These are phyloP conservation scores for Echinosophora koreensis DNA, from an alignment of 306 rosid species.

Conservation along the genomic window DNA sequence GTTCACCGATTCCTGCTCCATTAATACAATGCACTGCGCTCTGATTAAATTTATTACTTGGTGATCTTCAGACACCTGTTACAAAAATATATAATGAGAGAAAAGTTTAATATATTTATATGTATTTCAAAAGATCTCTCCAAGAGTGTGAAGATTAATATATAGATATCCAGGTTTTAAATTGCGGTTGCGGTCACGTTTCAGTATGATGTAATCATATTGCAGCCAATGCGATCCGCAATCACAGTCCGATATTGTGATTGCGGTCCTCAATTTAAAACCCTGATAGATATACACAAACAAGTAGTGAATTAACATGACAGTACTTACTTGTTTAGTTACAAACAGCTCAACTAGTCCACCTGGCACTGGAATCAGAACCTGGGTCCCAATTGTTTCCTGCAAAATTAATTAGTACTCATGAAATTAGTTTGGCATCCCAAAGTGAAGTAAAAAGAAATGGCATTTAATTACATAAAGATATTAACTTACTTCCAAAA, in stretches of 20 bases:
- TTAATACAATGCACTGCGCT: conserved; percentile 58
- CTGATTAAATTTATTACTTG: conserved; percentile 71
- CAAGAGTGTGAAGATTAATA: background rate
- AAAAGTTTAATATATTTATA: background rate
- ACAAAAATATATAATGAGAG: background rate
- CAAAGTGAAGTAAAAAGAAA: background rate
- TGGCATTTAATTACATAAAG: background rate
- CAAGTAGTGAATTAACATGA: background rate
- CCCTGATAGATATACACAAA: too few relatives aligned
- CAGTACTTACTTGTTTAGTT: conserved; percentile 62
- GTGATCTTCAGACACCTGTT: conserved; percentile 79
- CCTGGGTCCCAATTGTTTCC: conserved; percentile 83
- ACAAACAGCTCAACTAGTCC: conserved; percentile 84
- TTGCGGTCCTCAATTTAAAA: too few relatives aligned
- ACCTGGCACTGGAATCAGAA: conserved; percentile 78
- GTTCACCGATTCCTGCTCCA: conserved; percentile 62
- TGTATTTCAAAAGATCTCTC: background rate
- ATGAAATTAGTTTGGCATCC: conserved; percentile 20
- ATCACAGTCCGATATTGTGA: too few relatives aligned
- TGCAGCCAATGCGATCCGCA: too few relatives aligned
- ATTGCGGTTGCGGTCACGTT: too few relatives aligned
- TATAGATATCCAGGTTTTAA: too few relatives aligned
- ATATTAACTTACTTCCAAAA: conserved; percentile 57
- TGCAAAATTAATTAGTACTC: conserved; percentile 47
- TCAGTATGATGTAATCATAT: too few relatives aligned